Conservation (phyloP, 169 alveolate genomes). For the Theileria sp. region DNA sequence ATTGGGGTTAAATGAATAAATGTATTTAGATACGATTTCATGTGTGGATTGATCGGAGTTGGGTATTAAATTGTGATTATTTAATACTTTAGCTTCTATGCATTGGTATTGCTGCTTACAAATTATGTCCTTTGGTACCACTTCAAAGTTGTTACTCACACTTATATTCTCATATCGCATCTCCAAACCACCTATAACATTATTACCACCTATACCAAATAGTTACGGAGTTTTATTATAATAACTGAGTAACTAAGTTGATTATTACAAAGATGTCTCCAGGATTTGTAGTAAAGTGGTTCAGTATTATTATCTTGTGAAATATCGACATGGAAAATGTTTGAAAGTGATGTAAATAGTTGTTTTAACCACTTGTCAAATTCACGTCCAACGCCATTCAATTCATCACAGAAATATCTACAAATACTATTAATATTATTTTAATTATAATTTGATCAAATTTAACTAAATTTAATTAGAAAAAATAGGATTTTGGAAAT, state of each 20-base stretch:
- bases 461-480: too few species aligned
- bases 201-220: neutral
- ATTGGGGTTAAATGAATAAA: too few species aligned
- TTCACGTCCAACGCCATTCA: conserved; percentile 69
- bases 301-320: neutral
- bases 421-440: conserved; percentile 14
- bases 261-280: conserved; percentile 47
- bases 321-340: neutral
- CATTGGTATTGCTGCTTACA: conserved; percentile 51
- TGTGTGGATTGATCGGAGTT: conserved; percentile 59
- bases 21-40: conserved; percentile 26
- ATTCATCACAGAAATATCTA: conserved; percentile 74
- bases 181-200: conserved; percentile 35
- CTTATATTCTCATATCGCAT: conserved; percentile 13
- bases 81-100: conserved; percentile 24
- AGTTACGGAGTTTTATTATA: too few species aligned
- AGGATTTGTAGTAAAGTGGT: conserved; percentile 27
- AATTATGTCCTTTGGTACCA: conserved; percentile 7
- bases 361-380: conserved; percentile 70
- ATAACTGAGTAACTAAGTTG: neutral
- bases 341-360: conserved; percentile 49
- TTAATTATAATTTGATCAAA: too few species aligned
- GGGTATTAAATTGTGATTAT: conserved; percentile 50
- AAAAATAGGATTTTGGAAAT: too few species aligned
- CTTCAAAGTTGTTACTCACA: neutral